Conservation (phyloP, 2,329 filamentous ascomycete species). For the Curvularia spicifera region DNA sequence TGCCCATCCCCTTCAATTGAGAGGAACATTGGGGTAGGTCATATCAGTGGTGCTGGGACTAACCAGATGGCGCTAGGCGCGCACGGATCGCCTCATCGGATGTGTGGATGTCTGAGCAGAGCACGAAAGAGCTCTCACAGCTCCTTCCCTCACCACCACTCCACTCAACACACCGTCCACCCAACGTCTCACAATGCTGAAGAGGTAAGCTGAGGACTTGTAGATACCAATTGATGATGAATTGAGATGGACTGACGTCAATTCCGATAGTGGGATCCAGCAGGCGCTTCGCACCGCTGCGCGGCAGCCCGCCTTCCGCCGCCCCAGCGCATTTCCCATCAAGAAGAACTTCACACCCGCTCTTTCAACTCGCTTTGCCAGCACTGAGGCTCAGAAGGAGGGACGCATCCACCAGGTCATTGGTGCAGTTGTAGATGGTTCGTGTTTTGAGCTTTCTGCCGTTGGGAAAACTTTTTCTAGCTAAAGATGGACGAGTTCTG, state of each 20-base stretch:
- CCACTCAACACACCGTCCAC: constrained; percentile 40
- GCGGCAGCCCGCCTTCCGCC: constrained; percentile 59
- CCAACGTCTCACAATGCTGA: constrained; percentile 65
- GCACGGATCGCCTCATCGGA: constrained; percentile 17
- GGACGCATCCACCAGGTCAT: constrained; percentile 88
- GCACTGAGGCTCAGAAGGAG: constrained; percentile 61
- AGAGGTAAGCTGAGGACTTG: constrained; percentile 58
- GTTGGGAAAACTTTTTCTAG: constrained; percentile 52
- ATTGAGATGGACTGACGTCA: constrained; percentile 36
- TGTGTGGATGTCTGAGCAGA: background rate
- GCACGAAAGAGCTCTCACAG: constrained; percentile 7
- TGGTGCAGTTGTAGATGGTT: constrained; percentile 97
- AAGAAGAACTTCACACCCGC: constrained; percentile 65
- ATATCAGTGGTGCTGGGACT: constrained; percentile 2
- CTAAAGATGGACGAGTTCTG: constrained; percentile 19
- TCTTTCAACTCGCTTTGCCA: constrained; percentile 67
- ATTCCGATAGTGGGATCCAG: constrained; percentile 67
- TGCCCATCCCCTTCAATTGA: background rate
- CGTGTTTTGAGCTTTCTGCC: constrained; percentile 27
- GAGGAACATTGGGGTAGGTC: background rate
- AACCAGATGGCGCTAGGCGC: constrained; percentile 13
- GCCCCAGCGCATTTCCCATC: constrained; percentile 59
- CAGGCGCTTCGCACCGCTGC: constrained; percentile 68
- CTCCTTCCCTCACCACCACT: constrained; percentile 35
- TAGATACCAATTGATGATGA: constrained; percentile 49